Percentiles rank a stretch among this genome's conserved stretches.
Evolutionary conservation across 176 grass and related monocot species (phyloP).

Genomic region (Ananas comosus): DNA sequence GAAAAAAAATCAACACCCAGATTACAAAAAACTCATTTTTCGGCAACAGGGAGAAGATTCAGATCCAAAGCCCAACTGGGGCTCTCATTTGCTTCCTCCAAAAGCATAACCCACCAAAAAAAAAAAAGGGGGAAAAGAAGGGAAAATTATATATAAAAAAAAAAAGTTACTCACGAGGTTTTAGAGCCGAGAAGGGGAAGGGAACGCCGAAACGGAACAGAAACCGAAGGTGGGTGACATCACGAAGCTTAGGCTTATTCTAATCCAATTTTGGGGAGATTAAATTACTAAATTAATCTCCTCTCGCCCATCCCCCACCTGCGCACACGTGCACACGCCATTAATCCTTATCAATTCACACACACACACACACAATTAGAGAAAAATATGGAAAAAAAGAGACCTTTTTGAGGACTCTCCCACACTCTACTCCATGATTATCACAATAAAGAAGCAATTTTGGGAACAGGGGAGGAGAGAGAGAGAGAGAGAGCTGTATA

Average conservation of each 20-base stretch:
- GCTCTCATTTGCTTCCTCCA: no score
- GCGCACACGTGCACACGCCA: slow-evolving; percentile 8
- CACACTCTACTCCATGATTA: no score
- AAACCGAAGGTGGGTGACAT: slow-evolving; percentile 8
- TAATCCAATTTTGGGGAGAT: neutral
- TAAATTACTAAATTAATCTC: neutral
- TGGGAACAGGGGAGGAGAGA: neutral
- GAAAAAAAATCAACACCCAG: neutral
- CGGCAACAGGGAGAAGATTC: no score
- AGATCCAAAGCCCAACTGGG: no score
- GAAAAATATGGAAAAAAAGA: no score
- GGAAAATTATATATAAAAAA: neutral
- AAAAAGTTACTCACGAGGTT: no score
- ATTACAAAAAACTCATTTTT: no score
- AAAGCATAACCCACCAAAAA: neutral
- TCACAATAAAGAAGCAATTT: no score
- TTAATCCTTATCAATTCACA: no score
- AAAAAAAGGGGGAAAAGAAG: neutral
- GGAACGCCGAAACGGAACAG: neutral
- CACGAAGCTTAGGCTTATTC: neutral
- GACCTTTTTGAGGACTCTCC: no score
- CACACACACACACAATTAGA: no score
- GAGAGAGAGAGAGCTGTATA: neutral
- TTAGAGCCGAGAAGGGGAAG: neutral
- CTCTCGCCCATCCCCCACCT: neutral